Evolutionary conservation across 73 alveolate species (phyloP).

Genomic region (Paraurostyla sp.): DNA sequence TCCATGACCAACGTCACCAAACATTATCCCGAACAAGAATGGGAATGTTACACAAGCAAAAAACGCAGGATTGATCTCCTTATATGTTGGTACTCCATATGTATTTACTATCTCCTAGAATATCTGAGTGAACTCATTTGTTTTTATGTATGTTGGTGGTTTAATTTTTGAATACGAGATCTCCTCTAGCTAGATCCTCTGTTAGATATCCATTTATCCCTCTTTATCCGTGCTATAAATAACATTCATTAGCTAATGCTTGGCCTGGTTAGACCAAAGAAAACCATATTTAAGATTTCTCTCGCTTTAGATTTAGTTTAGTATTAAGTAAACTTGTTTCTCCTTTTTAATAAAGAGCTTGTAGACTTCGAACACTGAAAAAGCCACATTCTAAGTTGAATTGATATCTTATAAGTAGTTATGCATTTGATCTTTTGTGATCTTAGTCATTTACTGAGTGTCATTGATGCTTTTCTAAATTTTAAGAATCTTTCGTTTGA

Average conservation of each 20-base stretch:
- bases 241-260: conserved; percentile 72
- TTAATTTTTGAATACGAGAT: conserved; percentile 67
- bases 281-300: conserved; percentile 76
- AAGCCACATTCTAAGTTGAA: conserved; percentile 59
- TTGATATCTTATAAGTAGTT: conserved; percentile 62
- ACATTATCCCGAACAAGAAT: conserved; percentile 98
- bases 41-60: conserved; percentile 97
- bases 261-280: conserved; percentile 84
- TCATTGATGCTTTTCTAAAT: conserved; percentile 70
- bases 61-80: conserved; percentile 98
- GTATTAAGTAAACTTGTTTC: conserved; percentile 72
- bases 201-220: conserved; percentile 68
- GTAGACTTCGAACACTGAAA: conserved; percentile 78
- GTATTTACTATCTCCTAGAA: conserved; percentile 97
- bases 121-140: conserved; percentile 94
- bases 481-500: conserved; percentile 64
- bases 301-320: conserved; percentile 75
- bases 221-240: conserved; percentile 66
- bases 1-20: conserved; percentile 99
- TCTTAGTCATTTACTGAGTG: conserved; percentile 61
- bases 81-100: conserved; percentile 97
- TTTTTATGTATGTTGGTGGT: conserved; percentile 95
- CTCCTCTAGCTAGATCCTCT: conserved; percentile 76
- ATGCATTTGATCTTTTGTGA: conserved; percentile 78
- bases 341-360: conserved; percentile 83